Conservation (phyloP, 108 stramenopile genomes). For the Nitzschia inconspicua region DNA sequence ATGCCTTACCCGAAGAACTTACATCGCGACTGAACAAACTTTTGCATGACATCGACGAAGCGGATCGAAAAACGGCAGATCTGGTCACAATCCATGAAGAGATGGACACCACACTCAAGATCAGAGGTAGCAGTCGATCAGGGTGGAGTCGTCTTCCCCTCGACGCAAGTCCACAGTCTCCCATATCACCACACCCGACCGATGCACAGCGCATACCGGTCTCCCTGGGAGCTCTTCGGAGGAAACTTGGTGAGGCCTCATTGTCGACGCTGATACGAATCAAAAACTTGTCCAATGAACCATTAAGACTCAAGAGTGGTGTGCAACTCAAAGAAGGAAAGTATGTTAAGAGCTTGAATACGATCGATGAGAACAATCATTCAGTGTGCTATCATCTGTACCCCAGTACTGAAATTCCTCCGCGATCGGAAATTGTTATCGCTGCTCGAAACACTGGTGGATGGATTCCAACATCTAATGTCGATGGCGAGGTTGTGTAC, state of each 20-base stretch:
- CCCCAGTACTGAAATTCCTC: conserved; percentile 29
- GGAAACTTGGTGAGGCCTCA: conserved; percentile 28
- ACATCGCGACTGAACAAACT: conserved; percentile 24
- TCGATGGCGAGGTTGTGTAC: conserved; percentile 22
- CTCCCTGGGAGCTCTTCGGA: conserved; percentile 19
- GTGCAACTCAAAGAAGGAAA: conserved; percentile 21
- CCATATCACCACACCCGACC: conserved; percentile 10
- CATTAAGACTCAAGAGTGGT: conserved; percentile 32
- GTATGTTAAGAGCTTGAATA: conserved; percentile 27
- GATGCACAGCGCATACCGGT: conserved; percentile 32
- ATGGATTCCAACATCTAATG: conserved; percentile 31
- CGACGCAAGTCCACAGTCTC: neutral
- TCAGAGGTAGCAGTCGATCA: neutral
- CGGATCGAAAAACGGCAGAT: conserved; percentile 21
- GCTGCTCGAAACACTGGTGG: conserved; percentile 22
- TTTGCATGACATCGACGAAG: conserved; percentile 25
- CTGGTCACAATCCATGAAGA: conserved; percentile 17
- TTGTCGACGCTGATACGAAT: conserved; percentile 29
- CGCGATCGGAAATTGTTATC: conserved; percentile 29
- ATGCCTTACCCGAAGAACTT: conserved; percentile 32
- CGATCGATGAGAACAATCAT: neutral
- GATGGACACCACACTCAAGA: neutral
- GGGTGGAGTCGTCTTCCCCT: neutral
- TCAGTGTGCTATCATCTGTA: conserved; percentile 20
- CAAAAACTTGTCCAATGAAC: conserved; percentile 25